Evolutionary conservation across 2,329 filamentous ascomycete genomes (phyloP), one percentile per base, ranked within the genome.

Genomic region (Neonectria punicea): DNA sequence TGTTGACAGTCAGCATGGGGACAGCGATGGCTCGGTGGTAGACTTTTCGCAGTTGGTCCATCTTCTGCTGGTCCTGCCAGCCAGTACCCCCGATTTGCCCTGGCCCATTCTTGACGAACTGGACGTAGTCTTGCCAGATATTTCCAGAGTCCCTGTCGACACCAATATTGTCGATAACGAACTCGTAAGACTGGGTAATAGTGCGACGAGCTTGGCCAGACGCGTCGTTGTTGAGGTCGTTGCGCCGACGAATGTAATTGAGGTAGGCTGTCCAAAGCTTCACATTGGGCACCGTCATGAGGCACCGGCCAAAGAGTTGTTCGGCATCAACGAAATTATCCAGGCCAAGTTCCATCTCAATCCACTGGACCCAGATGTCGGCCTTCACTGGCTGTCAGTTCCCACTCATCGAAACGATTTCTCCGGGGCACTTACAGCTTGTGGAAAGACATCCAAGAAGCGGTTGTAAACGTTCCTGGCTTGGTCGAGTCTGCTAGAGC

Each of bases 1-100:
- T 87, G 74, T 95, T 93, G 53, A 97, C 89, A 34, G 91, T 92
- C 59, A 91, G 89, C 68, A 93, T 97, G 5, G 97, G 97, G 43
- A 98, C 89, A 70, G 89, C 90, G 63, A 98, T 93, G 14, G 95
- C 95, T 58, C 91, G 91, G 74, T 98, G 94, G 77, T 98, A 99
- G 1, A 93, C 92, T 77, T 97, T 97, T 65, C 96, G 91, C 56
- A 99, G 82, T 71, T 92, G 85, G 74, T 99, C 96, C 92, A 97
- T 97, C 84, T 99, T 99, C 77, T 98, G 96, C 80, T 95, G 92
- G 76, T 98, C 96, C 79, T 98, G 94, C 97, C 96, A 99, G 63
- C 89, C 90, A 63, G 86, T 90, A 47, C 95, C 96, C 28, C 94
- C 95, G 63, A 96, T 88, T 63, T 89, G 89, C 6, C 96, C 96